Base-by-base conservation (phyloP, 2,329 filamentous ascomycete species). In the Teratosphaeria viscida region DNA sequence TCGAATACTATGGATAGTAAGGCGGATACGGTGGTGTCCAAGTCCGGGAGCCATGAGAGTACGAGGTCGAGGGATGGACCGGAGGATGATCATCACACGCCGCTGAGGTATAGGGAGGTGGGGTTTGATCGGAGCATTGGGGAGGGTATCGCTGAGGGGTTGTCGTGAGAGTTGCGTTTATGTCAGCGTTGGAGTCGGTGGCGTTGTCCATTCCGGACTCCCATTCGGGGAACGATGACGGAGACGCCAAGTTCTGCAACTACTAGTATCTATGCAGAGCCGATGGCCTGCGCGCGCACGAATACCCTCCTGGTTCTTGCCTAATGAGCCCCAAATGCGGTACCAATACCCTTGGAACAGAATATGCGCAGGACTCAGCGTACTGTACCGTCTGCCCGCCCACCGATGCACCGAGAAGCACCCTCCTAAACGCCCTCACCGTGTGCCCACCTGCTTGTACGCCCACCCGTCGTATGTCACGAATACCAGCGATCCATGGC, bases 121-220 rank as follows among this genome's bases (percentile, higher is more conserved):
- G 73, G 77, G 43, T 75, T 77, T 47, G 82, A 84, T 67, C 91
- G 90, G 85, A 89, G 89, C 0, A 82, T 95, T 56, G 88, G 89
- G 1, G 91, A 96, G 71, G 90, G 95, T 69, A 85, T 88, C 27
- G 81, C 87, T 68, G 94, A 95, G 88, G 87, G 85, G 35, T 76
- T 95, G 52, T 62, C 60, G n/a, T 61, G 57, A 59, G 4, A 7
- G 29, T 7, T 32, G 29, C 7, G 23, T 32, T 32, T 5, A 7
- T 32, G 29, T 32, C 29, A 32, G 29, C 29, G 29, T 32, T 32
- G 29, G 29, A 32, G 29, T 5, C 7, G 29, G 29, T 32, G 29
- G 29, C 5, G 29, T 5, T 32, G 7, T 32, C 7, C 7, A 7
- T 32, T 32, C 29, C 4, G 4, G 29, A 32, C 7, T 32, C 7